A percentile compares a stretch with the other conserved stretches of the same genome.
Conservation (phyloP, 768 basidiomycete genomes). For the Rhizopogon rudus region DNA sequence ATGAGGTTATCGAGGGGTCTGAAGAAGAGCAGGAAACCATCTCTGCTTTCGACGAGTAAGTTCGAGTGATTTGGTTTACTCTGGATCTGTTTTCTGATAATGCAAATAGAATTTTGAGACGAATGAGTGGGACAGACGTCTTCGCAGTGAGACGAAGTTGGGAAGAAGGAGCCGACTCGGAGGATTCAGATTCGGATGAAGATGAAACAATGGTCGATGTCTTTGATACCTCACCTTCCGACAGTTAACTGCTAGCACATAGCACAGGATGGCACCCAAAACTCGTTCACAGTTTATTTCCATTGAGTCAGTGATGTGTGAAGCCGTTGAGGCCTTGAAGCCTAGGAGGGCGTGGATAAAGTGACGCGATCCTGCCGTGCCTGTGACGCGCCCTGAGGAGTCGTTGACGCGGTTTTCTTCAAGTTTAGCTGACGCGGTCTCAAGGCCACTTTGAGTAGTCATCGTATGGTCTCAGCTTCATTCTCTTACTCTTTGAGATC, state of each 20-base stretch:
- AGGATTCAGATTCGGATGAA: not conserved
- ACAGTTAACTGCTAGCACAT: too few species aligned
- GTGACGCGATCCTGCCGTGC: too few species aligned
- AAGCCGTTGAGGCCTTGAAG: too few species aligned
- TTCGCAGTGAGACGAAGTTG: slow-evolving; percentile 42
- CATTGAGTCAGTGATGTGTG: too few species aligned
- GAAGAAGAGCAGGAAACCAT: slow-evolving; percentile 47
- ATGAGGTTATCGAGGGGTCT: slow-evolving; percentile 21
- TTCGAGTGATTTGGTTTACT: slow-evolving; percentile 6
- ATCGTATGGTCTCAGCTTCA: too few species aligned
- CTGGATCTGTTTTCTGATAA: slow-evolving; percentile 3
- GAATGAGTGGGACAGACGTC: slow-evolving; percentile 53
- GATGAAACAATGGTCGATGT: not conserved
- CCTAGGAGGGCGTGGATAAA: too few species aligned
- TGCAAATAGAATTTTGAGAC: slow-evolving; percentile 44
- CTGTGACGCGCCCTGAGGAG: too few species aligned
- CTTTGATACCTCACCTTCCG: not conserved
- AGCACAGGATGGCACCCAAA: slow-evolving; percentile 35
- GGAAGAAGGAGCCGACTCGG: slow-evolving; percentile 23
- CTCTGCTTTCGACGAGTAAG: slow-evolving; percentile 70
- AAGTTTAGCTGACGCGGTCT: too few species aligned
- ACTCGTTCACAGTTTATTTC: too few species aligned
- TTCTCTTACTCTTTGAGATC: too few species aligned
- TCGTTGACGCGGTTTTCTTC: too few species aligned
- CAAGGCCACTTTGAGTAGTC: too few species aligned